Conservation (phyloP, 202 grass and related monocot species). For the Setaria italica region DNA sequence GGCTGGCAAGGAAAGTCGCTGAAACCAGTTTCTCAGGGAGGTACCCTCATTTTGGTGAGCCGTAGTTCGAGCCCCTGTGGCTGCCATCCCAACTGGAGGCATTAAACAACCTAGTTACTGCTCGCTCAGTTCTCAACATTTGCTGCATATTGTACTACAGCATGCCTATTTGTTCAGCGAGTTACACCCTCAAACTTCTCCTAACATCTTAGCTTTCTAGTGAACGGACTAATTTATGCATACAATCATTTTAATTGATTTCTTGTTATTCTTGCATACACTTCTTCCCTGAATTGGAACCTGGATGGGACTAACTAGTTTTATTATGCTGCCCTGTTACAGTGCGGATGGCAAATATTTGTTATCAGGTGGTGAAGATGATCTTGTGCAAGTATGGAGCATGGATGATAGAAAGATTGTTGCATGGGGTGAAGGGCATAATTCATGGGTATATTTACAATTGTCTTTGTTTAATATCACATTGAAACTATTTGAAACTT, state of each 20-base stretch:
- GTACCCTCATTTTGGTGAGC: not conserved
- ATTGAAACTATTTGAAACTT: slow-evolving; percentile 9
- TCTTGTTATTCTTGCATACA: not conserved
- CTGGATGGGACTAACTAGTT: slow-evolving; percentile 36
- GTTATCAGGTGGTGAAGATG: slow-evolving; percentile 92
- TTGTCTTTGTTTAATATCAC: slow-evolving; percentile 35
- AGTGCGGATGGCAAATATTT: slow-evolving; percentile 91
- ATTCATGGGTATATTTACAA: slow-evolving; percentile 79
- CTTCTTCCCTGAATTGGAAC: not conserved
- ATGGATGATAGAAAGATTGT: slow-evolving; percentile 93
- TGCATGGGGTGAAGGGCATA: slow-evolving; percentile 96
- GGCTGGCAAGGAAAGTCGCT: not conserved
- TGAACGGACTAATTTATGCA: slow-evolving; percentile 29
- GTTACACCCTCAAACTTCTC: not conserved
- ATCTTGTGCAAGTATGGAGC: slow-evolving; percentile 99
- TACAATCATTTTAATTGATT: slow-evolving; percentile 3
- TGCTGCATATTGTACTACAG: not conserved
- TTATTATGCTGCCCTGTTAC: slow-evolving; percentile 32
- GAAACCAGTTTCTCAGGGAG: not conserved
- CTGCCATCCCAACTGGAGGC: not conserved
- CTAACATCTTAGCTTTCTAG: not conserved
- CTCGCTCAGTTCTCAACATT: not conserved
- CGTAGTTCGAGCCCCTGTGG: not conserved
- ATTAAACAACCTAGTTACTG: not conserved
- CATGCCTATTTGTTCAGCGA: not conserved